Percentiles rank a stretch among this genome's conserved stretches.
Evolutionary conservation across 306 rosid species (phyloP).

Genomic region (Sicyos edulis): DNA sequence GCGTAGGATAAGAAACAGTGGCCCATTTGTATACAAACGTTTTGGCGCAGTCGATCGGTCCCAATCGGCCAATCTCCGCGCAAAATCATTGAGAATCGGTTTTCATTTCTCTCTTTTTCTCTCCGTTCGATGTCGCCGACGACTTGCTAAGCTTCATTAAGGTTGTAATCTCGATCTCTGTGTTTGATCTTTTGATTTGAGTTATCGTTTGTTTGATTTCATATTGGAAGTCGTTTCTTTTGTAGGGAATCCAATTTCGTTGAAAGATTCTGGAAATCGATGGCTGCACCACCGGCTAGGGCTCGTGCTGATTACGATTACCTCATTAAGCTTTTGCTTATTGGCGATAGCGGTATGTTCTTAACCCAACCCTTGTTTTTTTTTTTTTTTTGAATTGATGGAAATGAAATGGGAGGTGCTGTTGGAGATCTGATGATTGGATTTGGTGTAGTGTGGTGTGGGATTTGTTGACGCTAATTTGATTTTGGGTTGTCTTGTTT

Average conservation of each 20-base stretch:
- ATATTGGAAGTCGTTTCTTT: not conserved
- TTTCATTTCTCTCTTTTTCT: slow-evolving; percentile 10
- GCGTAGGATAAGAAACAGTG: not conserved
- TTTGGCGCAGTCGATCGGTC: slow-evolving; percentile 1
- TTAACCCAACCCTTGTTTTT: not conserved
- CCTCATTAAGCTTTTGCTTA: slow-evolving; percentile 84
- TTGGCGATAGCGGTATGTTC: slow-evolving; percentile 78
- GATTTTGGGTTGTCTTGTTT: not conserved
- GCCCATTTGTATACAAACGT: not conserved
- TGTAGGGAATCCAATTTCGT: slow-evolving; percentile 17
- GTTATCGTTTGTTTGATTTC: slow-evolving; percentile 7
- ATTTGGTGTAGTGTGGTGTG: not conserved
- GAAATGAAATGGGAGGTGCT: slow-evolving; percentile 1
- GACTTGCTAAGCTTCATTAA: slow-evolving; percentile 19
- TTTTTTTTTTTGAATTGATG: slow-evolving; percentile 12
- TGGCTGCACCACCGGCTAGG: slow-evolving; percentile 67
- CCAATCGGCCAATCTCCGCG: slow-evolving; percentile 21
- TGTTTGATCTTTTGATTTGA: slow-evolving; percentile 13
- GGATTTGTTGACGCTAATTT: not conserved
- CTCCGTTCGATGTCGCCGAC: slow-evolving; percentile 18
- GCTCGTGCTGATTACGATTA: slow-evolving; percentile 89
- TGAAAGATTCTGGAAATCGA: slow-evolving; percentile 20
- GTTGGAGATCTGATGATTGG: slow-evolving; percentile 5
- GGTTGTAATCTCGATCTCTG: not conserved
- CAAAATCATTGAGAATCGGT: slow-evolving; percentile 15